phyloP scores from a whole-genome alignment of 768 basidiomycete genomes.

The Phanerochaete sordida region DNA sequence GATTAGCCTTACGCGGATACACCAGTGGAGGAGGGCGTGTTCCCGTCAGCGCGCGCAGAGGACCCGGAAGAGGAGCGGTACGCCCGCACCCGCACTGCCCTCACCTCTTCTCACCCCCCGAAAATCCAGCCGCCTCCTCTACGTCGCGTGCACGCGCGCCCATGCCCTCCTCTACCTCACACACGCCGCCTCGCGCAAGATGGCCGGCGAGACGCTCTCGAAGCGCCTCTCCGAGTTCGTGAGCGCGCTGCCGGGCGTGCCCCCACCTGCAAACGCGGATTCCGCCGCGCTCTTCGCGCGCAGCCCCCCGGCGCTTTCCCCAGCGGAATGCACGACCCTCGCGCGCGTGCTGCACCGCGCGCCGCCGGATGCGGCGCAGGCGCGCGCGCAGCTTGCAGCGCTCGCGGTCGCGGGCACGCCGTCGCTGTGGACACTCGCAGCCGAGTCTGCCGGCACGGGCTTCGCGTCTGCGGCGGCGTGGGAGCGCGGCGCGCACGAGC shows the following conservation, averaged over 20 bases:
- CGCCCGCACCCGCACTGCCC: constrained; percentile 10
- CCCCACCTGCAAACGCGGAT: neutral
- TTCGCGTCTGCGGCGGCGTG: neutral
- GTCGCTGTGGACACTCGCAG: neutral
- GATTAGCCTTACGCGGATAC: neutral
- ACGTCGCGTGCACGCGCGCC: constrained; percentile 87
- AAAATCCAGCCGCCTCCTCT: constrained; percentile 64
- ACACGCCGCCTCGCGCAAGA: constrained; percentile 44
- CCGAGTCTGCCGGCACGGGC: neutral
- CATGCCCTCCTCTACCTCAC: constrained; percentile 65
- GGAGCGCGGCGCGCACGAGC: neutral
- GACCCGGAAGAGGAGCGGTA: constrained; percentile 83
- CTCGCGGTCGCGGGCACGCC: constrained; percentile 38
- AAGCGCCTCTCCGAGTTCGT: constrained; percentile 61
- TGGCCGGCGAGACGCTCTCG: constrained; percentile 49
- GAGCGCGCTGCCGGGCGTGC: constrained; percentile 17
- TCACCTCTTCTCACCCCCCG: neutral
- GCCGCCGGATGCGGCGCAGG: constrained; percentile 40
- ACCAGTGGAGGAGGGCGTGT: constrained; percentile 68
- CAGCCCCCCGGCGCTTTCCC: constrained; percentile 39
- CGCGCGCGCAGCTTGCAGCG: constrained; percentile 37
- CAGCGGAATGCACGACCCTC: constrained; percentile 43
- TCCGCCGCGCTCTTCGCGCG: constrained; percentile 39
- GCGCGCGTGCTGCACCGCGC: constrained; percentile 51
- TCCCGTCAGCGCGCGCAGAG: constrained; percentile 71